Base-by-base conservation (phyloP, 1,284 basidiomycete species). In the Schizopora paradoxa region DNA sequence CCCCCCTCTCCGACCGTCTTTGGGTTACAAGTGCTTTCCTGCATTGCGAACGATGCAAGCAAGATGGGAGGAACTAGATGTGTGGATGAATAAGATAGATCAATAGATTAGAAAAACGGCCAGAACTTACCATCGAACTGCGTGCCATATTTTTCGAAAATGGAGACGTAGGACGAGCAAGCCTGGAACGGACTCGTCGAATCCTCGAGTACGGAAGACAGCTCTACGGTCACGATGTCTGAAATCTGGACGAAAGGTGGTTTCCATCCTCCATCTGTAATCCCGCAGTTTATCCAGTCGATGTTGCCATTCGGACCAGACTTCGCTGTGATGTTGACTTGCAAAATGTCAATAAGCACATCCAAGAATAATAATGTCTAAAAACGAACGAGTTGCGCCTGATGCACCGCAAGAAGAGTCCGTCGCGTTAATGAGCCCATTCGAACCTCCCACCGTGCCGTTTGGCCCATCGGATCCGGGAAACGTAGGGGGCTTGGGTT, bases 11-110 rank as follows among this genome's bases (percentile, higher is more conserved):
- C 91, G 36, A 79, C 70, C 4, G 73, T 77, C n/a, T 66, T 48
- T 1, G 82, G 73, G 53, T 85, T 79, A 69, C 91, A 94, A 37
- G 73, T 68, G 33, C 77, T 80, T 64, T 86, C 85, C 61, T 86
- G 82, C 80, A 94, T 85, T 27, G 90, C 89, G 53, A 94, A 86
- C 0, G 89, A 75, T 3, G 91, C 89, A 35, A 93, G 64, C 54
- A 94, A 66, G 59, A 91, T 86, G 2, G 87, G 61, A 16, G 82
- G 82, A 32, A 79, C 74, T 16, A 40, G 23, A 31, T 11, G n/a
- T 33, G 48, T 44, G 22, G 26, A 27, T 16, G 6, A 26, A 33
- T 39, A 25, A 43, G 22, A 43, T 5, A 13, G 11, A 29, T 11
- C 38, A 38, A 14, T 5, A 35, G 6, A 45, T 23, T 19, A 23